Percentiles rank a stretch among this genome's conserved stretches.
These are phyloP conservation scores for Kwoniella sp. DNA, from an alignment of 768 basidiomycete species.

Conservation along the genomic window DNA sequence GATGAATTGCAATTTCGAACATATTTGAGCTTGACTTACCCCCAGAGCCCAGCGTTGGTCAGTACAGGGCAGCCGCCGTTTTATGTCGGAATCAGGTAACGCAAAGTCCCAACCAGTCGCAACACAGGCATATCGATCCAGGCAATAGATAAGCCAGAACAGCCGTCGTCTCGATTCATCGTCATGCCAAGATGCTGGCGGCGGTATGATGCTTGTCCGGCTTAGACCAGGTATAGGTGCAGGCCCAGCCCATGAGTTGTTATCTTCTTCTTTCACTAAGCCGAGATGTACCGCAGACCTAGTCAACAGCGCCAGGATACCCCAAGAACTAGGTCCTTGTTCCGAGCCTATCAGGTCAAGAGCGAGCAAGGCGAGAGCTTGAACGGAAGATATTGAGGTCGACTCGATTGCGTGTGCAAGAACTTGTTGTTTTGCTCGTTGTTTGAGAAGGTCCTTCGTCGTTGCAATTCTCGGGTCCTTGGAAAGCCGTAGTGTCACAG, in stretches of 20 bases:
- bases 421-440: constrained; percentile 52
- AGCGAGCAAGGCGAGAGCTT: constrained; percentile 54
- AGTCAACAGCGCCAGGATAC: constrained; percentile 53
- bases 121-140: constrained; percentile 55
- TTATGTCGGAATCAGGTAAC: constrained; percentile 48
- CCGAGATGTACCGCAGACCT: constrained; percentile 53
- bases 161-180: constrained; percentile 53
- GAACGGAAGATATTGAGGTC: constrained; percentile 51
- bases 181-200: constrained; percentile 50
- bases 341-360: constrained; percentile 55
- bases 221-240: constrained; percentile 45
- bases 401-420: constrained; percentile 53
- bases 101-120: constrained; percentile 55
- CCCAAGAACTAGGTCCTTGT: constrained; percentile 54
- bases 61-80: constrained; percentile 47
- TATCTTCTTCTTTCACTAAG: constrained; percentile 45
- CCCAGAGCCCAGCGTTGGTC: constrained; percentile 38
- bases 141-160: constrained; percentile 55
- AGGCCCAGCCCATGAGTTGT: constrained; percentile 16
- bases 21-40: constrained; percentile 25
- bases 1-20: constrained; percentile 3
- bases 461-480: constrained; percentile 37
- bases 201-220: constrained; percentile 51
- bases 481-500: constrained; percentile 51
- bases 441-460: constrained; percentile 37